phyloP scores from a whole-genome alignment of 164 flowering plant genomes.

The Taxillus chinensis region DNA sequence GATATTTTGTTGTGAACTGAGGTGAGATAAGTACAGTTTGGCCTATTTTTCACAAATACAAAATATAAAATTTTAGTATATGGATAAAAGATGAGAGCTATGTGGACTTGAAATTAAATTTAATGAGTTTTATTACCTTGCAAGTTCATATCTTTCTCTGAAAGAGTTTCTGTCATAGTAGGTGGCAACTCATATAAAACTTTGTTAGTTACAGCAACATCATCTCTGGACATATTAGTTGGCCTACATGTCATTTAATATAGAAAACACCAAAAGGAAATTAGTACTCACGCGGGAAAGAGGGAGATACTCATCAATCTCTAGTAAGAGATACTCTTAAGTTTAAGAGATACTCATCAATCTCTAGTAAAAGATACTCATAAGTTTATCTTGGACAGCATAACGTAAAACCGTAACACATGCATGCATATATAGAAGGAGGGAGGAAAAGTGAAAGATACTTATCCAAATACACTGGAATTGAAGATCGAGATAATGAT shows the following conservation, averaged over 20 bases:
- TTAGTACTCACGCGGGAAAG: no score
- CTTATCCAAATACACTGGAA: no score
- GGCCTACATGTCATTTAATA: constrained; percentile 23
- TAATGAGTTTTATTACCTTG: constrained; percentile 30
- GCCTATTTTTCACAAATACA: constrained; percentile 24
- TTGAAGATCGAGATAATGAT: no score
- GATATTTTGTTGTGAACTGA: constrained; percentile 51
- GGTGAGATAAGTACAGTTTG: constrained; percentile 35
- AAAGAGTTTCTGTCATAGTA: constrained; percentile 33
- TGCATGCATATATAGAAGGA: no score
- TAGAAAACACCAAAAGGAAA: not conserved
- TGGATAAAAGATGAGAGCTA: not conserved
- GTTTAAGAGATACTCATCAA: no score
- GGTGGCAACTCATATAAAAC: constrained; percentile 31
- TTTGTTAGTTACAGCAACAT: constrained; percentile 22
- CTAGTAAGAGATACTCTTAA: no score
- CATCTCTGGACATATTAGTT: constrained; percentile 17
- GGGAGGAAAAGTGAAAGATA: no score
- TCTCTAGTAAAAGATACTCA: no score
- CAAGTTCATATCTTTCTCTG: constrained; percentile 35
- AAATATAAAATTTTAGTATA: not conserved
- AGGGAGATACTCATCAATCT: no score
- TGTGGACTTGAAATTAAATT: not conserved
- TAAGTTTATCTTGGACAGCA: no score
- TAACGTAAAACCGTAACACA: no score